These are phyloP conservation scores for Acer negundo DNA, from an alignment of 345 rosid species.

Conservation along the genomic window DNA sequence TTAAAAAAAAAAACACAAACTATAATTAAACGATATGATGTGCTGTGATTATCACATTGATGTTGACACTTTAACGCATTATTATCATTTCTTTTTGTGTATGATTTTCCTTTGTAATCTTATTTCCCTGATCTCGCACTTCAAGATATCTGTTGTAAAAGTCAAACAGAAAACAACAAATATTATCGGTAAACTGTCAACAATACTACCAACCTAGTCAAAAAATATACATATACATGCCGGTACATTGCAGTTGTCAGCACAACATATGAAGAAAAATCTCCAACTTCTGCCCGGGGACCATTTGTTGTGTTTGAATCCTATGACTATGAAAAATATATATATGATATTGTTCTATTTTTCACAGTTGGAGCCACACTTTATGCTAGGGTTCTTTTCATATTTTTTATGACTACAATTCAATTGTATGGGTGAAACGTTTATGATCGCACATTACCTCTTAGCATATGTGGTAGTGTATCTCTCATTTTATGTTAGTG, in stretches of 20 bases:
- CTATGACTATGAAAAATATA: not conserved
- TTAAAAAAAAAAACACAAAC: too few relatives aligned
- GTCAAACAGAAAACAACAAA: not conserved
- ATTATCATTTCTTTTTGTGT: not conserved
- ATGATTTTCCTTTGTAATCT: too few relatives aligned
- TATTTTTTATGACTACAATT: not conserved
- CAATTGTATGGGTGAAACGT: not conserved
- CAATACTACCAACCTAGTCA: not conserved
- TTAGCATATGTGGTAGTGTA: too few relatives aligned
- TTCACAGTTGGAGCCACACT: not conserved
- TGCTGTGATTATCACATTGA: not conserved
- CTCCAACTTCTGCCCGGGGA: not conserved
- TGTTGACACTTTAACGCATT: not conserved
- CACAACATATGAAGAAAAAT: not conserved
- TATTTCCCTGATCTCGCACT: not conserved
- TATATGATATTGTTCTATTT: not conserved
- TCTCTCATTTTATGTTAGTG: too few relatives aligned
- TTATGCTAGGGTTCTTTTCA: not conserved
- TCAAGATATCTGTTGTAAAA: not conserved
- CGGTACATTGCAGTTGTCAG: not conserved
- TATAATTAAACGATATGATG: too few relatives aligned
- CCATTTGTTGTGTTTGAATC: not conserved
- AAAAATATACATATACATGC: not conserved
- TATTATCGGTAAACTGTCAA: not conserved
- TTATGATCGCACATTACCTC: too few relatives aligned